A percentile compares a stretch with the other conserved stretches of the same genome.
phyloP scores from a whole-genome alignment of 768 basidiomycete genomes.

The Suillus plorans region DNA sequence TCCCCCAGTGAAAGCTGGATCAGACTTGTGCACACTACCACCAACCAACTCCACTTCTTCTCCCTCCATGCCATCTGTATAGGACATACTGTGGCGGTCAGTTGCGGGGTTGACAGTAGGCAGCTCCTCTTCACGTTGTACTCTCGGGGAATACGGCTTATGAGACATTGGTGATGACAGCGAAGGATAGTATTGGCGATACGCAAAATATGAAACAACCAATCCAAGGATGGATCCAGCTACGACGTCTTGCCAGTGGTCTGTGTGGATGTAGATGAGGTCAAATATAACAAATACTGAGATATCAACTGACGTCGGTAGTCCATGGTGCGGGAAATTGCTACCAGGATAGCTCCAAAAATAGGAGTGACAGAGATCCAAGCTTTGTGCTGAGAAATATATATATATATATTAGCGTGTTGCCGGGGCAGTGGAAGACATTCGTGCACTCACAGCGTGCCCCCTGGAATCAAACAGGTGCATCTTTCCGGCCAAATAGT shows the following conservation, averaged over 20 bases:
- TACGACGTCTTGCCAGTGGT: conserved; percentile 92
- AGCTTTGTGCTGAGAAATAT: conserved; percentile 56
- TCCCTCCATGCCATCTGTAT: conserved; percentile 16
- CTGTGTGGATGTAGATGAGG: conserved; percentile 34
- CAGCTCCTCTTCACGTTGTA: conserved; percentile 45
- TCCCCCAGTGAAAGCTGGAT: conserved; percentile 20
- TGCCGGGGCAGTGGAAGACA: conserved; percentile 4
- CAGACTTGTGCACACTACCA: conserved; percentile 12
- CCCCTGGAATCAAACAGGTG: conserved; percentile 86
- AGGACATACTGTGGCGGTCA: conserved; percentile 13
- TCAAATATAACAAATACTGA: conserved; percentile 2
- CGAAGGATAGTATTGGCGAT: conserved; percentile 84
- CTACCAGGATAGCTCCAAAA: conserved; percentile 72
- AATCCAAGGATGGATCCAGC: conserved; percentile 78
- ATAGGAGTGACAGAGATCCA: conserved; percentile 84
- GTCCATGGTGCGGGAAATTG: conserved; percentile 90
- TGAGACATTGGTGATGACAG: conserved; percentile 63
- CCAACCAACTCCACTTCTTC: conserved; percentile 30
- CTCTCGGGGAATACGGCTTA: conserved; percentile 70
- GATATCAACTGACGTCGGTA: conserved; percentile 62
- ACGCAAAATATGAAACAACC: conserved; percentile 67
- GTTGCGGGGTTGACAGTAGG: conserved; percentile 34
- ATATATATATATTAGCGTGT: conserved; percentile 3
- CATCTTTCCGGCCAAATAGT: conserved; percentile 90
- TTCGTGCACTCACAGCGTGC: conserved; percentile 49